A percentile compares a stretch with the other conserved stretches of the same genome.
Conservation (phyloP, 345 rosid genomes). For the Acer saccharum region DNA sequence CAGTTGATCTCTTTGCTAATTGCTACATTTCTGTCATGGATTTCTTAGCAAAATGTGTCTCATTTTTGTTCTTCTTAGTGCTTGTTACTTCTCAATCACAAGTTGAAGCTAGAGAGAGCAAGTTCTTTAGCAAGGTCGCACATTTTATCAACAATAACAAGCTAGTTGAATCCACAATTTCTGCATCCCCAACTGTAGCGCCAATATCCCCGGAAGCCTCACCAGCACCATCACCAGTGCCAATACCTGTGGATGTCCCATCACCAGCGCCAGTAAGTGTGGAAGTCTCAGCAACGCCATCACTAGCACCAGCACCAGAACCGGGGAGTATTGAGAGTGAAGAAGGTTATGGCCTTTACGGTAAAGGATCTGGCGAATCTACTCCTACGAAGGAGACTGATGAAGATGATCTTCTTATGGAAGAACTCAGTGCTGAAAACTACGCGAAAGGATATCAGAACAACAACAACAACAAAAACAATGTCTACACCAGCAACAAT, state of each 20-base stretch:
- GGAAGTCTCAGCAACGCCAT: slow-evolving; percentile 6
- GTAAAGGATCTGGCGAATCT: slow-evolving; percentile 40
- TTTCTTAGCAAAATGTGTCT: slow-evolving; percentile 17
- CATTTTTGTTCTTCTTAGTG: slow-evolving; percentile 26
- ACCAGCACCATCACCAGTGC: slow-evolving; percentile 3
- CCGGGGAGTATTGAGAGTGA: slow-evolving; percentile 19
- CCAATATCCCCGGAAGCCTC: slow-evolving; percentile 15
- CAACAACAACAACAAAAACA: background rate
- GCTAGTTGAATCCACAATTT: background rate
- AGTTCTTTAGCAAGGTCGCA: slow-evolving; percentile 61
- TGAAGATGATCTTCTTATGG: slow-evolving; percentile 31
- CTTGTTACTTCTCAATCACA: slow-evolving; percentile 23
- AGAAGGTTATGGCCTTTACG: slow-evolving; percentile 46
- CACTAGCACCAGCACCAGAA: slow-evolving; percentile 12
- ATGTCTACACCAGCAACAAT: slow-evolving; percentile 3
- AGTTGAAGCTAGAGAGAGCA: slow-evolving; percentile 58
- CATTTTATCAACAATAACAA: slow-evolving; percentile 24
- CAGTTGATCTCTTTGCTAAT: background rate
- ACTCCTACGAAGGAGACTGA: slow-evolving; percentile 45
- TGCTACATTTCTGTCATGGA: slow-evolving; percentile 37
- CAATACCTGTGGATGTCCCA: background rate
- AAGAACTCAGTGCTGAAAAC: slow-evolving; percentile 42
- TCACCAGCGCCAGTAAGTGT: slow-evolving; percentile 5
- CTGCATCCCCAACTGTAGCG: slow-evolving; percentile 27
- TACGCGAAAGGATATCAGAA: slow-evolving; percentile 15